phyloP scores from a whole-genome alignment of 2,329 filamentous ascomycete species.

The Alternaria postmessia region DNA sequence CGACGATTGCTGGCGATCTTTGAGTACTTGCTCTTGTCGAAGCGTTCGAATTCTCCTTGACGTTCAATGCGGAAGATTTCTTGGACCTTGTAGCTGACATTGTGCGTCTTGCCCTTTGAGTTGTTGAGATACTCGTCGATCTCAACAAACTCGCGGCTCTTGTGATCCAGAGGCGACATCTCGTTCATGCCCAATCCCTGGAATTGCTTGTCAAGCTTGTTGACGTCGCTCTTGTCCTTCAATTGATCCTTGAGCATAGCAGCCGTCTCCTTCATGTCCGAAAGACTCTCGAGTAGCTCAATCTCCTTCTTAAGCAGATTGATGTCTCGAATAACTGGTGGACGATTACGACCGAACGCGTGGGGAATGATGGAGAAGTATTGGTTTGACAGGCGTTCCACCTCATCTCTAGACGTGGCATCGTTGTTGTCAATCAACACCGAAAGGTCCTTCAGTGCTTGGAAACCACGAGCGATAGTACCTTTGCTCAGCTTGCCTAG shows the following conservation, averaged over 20 bases:
- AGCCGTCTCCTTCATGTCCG: slow-evolving; percentile 83
- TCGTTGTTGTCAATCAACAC: slow-evolving; percentile 66
- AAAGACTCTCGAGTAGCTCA: slow-evolving; percentile 79
- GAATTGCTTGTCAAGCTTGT: slow-evolving; percentile 77
- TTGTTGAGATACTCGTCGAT: slow-evolving; percentile 72
- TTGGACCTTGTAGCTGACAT: slow-evolving; percentile 66
- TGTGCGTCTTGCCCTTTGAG: slow-evolving; percentile 73
- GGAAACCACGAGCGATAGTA: slow-evolving; percentile 78
- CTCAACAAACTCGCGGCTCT: slow-evolving; percentile 69
- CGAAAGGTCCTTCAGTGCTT: slow-evolving; percentile 77
- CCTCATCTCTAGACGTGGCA: slow-evolving; percentile 59
- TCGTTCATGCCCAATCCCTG: slow-evolving; percentile 75
- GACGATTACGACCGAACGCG: slow-evolving; percentile 75
- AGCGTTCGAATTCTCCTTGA: slow-evolving; percentile 73
- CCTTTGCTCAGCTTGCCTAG: slow-evolving; percentile 83
- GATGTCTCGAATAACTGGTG: slow-evolving; percentile 70
- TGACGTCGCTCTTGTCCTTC: slow-evolving; percentile 59
- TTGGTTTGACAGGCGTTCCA: slow-evolving; percentile 73
- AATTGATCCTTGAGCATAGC: slow-evolving; percentile 76
- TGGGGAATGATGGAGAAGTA: slow-evolving; percentile 88
- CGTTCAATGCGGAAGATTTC: slow-evolving; percentile 87
- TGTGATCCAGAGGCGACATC: slow-evolving; percentile 72
- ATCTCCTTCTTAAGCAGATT: slow-evolving; percentile 75
- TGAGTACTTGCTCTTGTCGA: slow-evolving; percentile 64
- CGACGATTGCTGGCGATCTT: slow-evolving; percentile 70